phyloP scores from a whole-genome alignment of 805 yeast species.

The Candida sithepensis region DNA sequence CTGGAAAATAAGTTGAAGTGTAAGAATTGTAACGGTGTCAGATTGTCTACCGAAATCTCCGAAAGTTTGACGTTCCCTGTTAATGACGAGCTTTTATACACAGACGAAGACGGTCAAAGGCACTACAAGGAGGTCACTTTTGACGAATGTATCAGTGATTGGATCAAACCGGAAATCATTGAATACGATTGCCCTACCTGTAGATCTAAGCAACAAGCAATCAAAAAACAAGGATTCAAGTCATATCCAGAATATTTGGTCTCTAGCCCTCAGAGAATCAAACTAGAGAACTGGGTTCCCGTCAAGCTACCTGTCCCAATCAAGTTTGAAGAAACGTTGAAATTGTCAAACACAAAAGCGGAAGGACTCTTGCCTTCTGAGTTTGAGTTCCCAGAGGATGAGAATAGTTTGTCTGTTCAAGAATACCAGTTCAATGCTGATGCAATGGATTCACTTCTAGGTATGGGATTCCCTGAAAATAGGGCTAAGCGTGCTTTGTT shows the following conservation, averaged over 20 bases:
- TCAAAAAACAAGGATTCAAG: conserved; percentile 46
- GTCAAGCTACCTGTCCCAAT: conserved; percentile 76
- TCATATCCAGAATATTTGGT: conserved; percentile 70
- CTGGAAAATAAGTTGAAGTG: conserved; percentile 62
- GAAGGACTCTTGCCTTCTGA: conserved; percentile 42
- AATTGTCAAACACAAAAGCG: conserved; percentile 40
- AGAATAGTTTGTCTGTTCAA: conserved; percentile 22
- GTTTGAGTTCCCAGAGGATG: conserved; percentile 36
- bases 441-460: conserved; percentile 50
- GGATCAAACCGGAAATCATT: conserved; percentile 47
- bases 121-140: conserved; percentile 48
- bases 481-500: conserved; percentile 66
- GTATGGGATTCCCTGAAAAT: conserved; percentile 85
- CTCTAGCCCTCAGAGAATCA: conserved; percentile 74
- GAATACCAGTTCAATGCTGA: conserved; percentile 53
- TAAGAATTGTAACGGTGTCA: conserved; percentile 55
- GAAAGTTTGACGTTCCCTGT: conserved; percentile 67
- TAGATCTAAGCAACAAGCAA: conserved; percentile 32
- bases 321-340: conserved; percentile 37
- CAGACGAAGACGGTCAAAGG: conserved; percentile 43
- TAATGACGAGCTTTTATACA: conserved; percentile 34
- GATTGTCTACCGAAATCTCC: conserved; percentile 49
- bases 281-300: conserved; percentile 88
- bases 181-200: conserved; percentile 66
- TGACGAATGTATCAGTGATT: conserved; percentile 42